Percentiles rank a stretch among this genome's conserved stretches.
phyloP scores from a whole-genome alignment of 2,329 filamentous ascomycete species.

The Pyricularia sp. region DNA sequence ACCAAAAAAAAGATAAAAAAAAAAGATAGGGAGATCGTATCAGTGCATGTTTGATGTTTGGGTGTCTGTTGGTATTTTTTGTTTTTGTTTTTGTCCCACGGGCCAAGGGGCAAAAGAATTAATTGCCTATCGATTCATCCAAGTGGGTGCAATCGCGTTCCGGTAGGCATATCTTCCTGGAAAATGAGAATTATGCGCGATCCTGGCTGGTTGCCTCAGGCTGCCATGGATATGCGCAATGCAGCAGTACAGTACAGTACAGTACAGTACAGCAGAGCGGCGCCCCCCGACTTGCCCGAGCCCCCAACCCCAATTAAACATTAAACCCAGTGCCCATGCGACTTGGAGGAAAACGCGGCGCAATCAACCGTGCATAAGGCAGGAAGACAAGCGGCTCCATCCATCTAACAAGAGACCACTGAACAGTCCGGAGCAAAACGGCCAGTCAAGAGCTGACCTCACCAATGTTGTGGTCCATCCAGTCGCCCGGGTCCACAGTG shows the following conservation, averaged over 20 bases:
- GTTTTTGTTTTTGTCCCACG: not conserved
- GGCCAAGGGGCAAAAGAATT: not conserved
- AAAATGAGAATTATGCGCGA: constrained; percentile 7
- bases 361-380: not conserved
- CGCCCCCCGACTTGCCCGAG: not conserved
- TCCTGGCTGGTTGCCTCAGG: constrained; percentile 5
- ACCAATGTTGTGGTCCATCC: not conserved
- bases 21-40: not conserved
- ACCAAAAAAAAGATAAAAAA: not conserved
- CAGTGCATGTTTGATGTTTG: constrained; percentile 1
- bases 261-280: not conserved
- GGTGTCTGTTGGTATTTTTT: not conserved
- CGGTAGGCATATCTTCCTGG: not conserved
- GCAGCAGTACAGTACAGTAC: not conserved
- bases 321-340: not conserved
- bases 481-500: not conserved
- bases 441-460: not conserved
- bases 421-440: not conserved
- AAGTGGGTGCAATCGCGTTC: constrained; percentile 3
- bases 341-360: not conserved
- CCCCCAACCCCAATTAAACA: not conserved
- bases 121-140: not conserved
- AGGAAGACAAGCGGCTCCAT: not conserved
- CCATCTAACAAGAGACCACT: not conserved
- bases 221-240: not conserved